Evolutionary conservation across 305 asterid species (phyloP).

Genomic region (Fraxinus sp.): DNA sequence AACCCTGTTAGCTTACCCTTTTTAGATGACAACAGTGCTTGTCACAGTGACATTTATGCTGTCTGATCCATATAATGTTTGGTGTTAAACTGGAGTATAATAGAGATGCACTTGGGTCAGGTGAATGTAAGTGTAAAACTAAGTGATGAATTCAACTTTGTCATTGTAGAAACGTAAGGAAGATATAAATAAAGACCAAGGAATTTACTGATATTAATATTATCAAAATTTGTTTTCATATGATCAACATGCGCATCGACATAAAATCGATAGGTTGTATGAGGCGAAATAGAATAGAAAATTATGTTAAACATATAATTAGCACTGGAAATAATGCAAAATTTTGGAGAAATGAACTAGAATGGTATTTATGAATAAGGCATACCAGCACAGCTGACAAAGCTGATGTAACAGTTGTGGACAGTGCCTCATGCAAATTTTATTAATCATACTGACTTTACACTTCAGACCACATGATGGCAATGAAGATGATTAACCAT

Average conservation of each 20-base stretch:
- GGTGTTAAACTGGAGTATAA: not conserved
- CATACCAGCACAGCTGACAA: not conserved
- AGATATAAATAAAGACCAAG: not conserved
- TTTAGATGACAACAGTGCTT: not conserved
- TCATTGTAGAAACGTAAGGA: not conserved
- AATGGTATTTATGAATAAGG: not conserved
- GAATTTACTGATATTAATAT: not conserved
- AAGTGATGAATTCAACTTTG: not conserved
- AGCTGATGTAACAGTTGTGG: not conserved
- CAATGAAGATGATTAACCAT: constrained; percentile 91
- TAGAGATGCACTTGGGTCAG: not conserved
- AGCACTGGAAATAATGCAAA: not conserved
- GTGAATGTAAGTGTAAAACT: not conserved
- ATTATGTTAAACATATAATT: not conserved
- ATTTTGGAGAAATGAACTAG: not conserved
- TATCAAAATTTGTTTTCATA: not conserved
- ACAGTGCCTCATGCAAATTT: not conserved
- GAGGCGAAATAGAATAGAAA: not conserved
- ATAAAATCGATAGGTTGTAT: not conserved
- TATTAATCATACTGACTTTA: constrained; percentile 13
- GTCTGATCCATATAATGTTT: not conserved
- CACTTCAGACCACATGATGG: constrained; percentile 91
- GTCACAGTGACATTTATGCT: not conserved
- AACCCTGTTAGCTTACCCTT: not conserved
- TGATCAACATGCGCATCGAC: not conserved